These are phyloP conservation scores for Forsythia suspensa DNA, from an alignment of 257 asterid genomes.

Conservation along the genomic window DNA sequence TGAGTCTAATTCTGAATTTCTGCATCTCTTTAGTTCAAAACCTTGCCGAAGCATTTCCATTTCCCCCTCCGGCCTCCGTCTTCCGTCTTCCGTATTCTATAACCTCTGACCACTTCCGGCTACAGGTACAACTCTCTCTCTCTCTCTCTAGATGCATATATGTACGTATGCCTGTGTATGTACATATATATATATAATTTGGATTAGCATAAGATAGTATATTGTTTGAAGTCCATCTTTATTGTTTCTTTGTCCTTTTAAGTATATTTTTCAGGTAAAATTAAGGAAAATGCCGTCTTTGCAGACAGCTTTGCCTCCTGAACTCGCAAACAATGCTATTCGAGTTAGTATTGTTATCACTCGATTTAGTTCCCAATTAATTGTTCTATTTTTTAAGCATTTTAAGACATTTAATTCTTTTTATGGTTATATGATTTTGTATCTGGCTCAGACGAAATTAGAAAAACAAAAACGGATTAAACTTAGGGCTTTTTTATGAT, in stretches of 20 bases:
- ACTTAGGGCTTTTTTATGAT: neutral
- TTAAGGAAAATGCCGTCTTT: constrained; percentile 70
- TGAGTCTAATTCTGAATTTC: neutral
- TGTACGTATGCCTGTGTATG: neutral
- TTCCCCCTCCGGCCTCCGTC: neutral
- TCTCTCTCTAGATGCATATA: no score
- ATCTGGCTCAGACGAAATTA: neutral
- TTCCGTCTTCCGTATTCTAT: neutral
- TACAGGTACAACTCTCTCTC: neutral
- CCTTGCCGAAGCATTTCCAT: neutral
- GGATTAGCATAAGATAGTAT: neutral
- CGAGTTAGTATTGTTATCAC: constrained; percentile 46
- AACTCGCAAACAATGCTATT: constrained; percentile 83
- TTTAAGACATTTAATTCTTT: neutral
- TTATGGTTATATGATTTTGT: neutral
- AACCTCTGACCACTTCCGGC: neutral
- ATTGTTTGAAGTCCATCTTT: neutral
- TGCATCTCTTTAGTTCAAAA: neutral
- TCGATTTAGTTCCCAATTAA: constrained; percentile 9
- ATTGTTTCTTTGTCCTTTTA: neutral
- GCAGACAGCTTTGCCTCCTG: constrained; percentile 92
- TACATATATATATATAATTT: neutral
- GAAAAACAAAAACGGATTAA: no score
- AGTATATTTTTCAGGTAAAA: neutral
- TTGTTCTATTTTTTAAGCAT: neutral